Evolutionary conservation across 805 yeast species (phyloP).

Genomic region (Pichia exigua): DNA sequence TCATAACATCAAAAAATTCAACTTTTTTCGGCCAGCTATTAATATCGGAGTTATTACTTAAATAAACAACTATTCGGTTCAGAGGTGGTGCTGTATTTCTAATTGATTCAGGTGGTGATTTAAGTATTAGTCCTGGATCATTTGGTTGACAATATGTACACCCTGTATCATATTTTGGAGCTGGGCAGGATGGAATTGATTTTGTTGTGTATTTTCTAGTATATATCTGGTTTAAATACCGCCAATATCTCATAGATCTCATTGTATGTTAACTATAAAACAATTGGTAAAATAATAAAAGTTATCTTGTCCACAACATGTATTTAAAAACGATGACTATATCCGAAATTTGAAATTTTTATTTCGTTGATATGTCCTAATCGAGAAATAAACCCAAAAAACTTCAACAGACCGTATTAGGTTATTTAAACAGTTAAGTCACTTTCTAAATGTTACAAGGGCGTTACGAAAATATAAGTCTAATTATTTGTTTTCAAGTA

Average conservation of each 20-base stretch:
- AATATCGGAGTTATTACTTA: constrained; percentile 35
- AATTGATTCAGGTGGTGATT: constrained; percentile 24
- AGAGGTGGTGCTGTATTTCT: constrained; percentile 41
- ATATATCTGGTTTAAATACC: background rate
- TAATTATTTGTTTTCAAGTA: too few relatives aligned
- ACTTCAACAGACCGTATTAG: too few relatives aligned
- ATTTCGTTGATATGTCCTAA: too few relatives aligned
- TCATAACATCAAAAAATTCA: constrained; percentile 39
- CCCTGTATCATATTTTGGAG: constrained; percentile 48
- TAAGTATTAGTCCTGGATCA: constrained; percentile 8
- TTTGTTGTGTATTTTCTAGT: background rate
- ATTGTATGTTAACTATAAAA: too few relatives aligned
- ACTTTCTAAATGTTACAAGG: too few relatives aligned
- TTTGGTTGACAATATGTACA: constrained; percentile 47
- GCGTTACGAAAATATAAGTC: background rate
- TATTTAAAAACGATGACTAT: too few relatives aligned
- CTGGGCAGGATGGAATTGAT: constrained; percentile 34
- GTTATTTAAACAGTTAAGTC: too few relatives aligned
- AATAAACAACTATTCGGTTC: constrained; percentile 49
- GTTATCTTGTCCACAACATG: too few relatives aligned
- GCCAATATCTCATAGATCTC: too few relatives aligned
- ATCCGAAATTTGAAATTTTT: too few relatives aligned
- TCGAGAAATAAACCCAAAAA: too few relatives aligned
- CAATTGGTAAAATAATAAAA: too few relatives aligned
- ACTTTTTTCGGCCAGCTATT: constrained; percentile 42